These are phyloP conservation scores for Aquilaria malaccensis DNA, from an alignment of 345 rosid species.

Conservation along the genomic window DNA sequence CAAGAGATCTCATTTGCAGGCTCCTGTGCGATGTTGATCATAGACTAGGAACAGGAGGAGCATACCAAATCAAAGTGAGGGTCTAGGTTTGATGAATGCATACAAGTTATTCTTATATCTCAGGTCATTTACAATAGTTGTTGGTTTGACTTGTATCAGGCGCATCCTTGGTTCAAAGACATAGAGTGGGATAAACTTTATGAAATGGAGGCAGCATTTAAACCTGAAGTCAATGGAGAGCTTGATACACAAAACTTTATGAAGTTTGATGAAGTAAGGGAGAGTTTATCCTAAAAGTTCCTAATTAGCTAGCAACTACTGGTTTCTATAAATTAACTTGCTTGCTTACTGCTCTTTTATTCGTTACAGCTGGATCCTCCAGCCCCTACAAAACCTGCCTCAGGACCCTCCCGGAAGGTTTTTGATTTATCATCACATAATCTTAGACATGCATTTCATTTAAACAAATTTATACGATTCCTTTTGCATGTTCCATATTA, in stretches of 20 bases:
- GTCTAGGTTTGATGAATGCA: constrained; percentile 10
- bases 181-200: constrained; percentile 82
- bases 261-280: constrained; percentile 90
- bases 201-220: constrained; percentile 92
- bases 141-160: constrained; percentile 37
- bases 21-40: constrained; percentile 86
- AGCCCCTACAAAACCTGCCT: constrained; percentile 55
- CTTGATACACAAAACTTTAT: constrained; percentile 92
- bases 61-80: constrained; percentile 79
- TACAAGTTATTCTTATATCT: constrained; percentile 12
- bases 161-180: constrained; percentile 87
- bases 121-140: constrained; percentile 8
- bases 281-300: constrained; percentile 4
- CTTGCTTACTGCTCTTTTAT: constrained; percentile 4
- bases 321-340: constrained; percentile 6
- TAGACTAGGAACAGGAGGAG: constrained; percentile 85
- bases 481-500: background rate
- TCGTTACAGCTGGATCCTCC: constrained; percentile 63
- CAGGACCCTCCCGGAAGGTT: constrained; percentile 89
- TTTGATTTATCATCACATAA: background rate
- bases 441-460: too few species aligned
- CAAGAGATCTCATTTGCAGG: constrained; percentile 84
- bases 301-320: background rate
- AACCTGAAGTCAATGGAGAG: constrained; percentile 91
- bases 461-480: background rate